Conservation (phyloP, 2,329 filamentous ascomycete genomes). For the Calonectria honghensis region DNA sequence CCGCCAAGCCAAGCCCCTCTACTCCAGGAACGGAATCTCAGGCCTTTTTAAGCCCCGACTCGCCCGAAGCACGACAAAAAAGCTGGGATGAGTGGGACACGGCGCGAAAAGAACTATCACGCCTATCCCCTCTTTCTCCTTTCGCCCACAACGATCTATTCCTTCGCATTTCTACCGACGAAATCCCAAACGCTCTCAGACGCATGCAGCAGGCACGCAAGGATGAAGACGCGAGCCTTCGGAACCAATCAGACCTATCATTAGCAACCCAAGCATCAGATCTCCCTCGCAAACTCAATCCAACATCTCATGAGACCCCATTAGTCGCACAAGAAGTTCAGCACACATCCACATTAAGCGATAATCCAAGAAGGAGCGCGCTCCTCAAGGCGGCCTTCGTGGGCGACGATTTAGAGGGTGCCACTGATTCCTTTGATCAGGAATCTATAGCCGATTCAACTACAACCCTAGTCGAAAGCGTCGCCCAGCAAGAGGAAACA, state of each 20-base stretch:
- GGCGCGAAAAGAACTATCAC: conserved; percentile 51
- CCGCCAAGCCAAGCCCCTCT: conserved; percentile 29
- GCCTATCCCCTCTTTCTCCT: conserved; percentile 42
- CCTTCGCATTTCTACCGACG: conserved; percentile 44
- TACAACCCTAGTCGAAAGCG: not conserved
- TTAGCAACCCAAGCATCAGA: not conserved
- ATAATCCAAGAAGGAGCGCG: not conserved
- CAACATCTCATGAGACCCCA: not conserved
- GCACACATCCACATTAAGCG: not conserved
- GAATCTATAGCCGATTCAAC: not conserved
- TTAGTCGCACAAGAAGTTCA: not conserved
- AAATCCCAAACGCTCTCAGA: conserved; percentile 33
- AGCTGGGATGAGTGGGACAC: conserved; percentile 54
- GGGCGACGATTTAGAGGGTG: not conserved
- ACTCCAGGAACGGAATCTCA: conserved; percentile 37
- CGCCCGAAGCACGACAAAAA: conserved; percentile 39
- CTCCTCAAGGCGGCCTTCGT: conserved; percentile 20
- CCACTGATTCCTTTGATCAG: conserved; percentile 2
- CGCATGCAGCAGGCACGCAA: conserved; percentile 7
- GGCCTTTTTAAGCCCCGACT: conserved; percentile 20
- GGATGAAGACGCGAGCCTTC: not conserved
- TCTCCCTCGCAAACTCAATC: not conserved
- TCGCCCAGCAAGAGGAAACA: not conserved
- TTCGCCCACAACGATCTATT: conserved; percentile 47
- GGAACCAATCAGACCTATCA: not conserved